A percentile compares a stretch with the other conserved stretches of the same genome.
Evolutionary conservation across 2,329 filamentous ascomycete species (phyloP).

Genomic region (Fusarium stilboides): DNA sequence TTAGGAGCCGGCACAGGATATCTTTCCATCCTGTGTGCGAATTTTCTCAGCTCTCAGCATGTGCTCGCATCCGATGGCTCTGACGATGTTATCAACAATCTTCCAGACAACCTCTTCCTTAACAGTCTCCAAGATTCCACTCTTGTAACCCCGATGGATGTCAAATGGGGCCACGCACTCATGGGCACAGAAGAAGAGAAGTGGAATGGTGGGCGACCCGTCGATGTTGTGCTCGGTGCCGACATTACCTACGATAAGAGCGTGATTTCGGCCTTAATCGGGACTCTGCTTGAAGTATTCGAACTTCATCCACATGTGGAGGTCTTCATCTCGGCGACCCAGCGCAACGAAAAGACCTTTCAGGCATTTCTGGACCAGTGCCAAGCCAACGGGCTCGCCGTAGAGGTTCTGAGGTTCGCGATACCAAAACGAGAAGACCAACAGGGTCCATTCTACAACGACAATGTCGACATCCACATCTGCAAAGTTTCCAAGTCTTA

Average conservation of each 20-base stretch:
- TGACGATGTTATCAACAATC: slow-evolving; percentile 76
- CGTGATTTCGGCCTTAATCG: slow-evolving; percentile 74
- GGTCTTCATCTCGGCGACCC: slow-evolving; percentile 78
- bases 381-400: slow-evolving; percentile 60
- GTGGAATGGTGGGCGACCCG: slow-evolving; percentile 63
- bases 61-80: slow-evolving; percentile 83
- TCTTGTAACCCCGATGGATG: slow-evolving; percentile 65
- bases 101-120: slow-evolving; percentile 77
- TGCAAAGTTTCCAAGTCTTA: slow-evolving; percentile 51
- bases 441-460: slow-evolving; percentile 75
- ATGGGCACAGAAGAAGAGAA: slow-evolving; percentile 69
- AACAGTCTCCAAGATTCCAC: slow-evolving; percentile 72
- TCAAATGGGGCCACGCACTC: slow-evolving; percentile 76
- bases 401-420: slow-evolving; percentile 61
- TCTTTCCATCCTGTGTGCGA: slow-evolving; percentile 80
- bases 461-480: slow-evolving; percentile 72
- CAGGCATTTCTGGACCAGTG: slow-evolving; percentile 74
- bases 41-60: slow-evolving; percentile 71
- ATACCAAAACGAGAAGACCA: slow-evolving; percentile 61
- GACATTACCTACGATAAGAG: slow-evolving; percentile 83
- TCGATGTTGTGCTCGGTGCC: slow-evolving; percentile 80
- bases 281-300: slow-evolving; percentile 75
- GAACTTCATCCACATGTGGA: slow-evolving; percentile 68
- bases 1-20: slow-evolving; percentile 84
- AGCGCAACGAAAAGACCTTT: slow-evolving; percentile 80